Evolutionary conservation across 371 early-diverging fungal species (phyloP).

Genomic region (Lichtheimia ramosa): DNA sequence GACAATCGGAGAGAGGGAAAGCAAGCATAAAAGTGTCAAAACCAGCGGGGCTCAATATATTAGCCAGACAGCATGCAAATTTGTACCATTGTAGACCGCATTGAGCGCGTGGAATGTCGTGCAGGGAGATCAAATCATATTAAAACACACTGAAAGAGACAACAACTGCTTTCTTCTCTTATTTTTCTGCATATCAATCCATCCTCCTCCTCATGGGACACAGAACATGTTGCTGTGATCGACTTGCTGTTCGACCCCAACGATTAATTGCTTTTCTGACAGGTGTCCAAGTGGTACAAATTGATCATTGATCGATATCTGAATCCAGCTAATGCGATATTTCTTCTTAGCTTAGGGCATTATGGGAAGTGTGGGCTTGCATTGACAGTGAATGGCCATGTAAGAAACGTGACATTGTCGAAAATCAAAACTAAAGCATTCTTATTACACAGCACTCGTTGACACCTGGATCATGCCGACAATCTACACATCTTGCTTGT

Average conservation of each 20-base stretch:
- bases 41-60: not conserved
- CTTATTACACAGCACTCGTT: constrained; percentile 11
- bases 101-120: not conserved
- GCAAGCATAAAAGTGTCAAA: no score
- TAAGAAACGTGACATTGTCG: constrained; percentile 4
- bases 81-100: not conserved
- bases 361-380: constrained; percentile 28
- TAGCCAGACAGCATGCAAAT: constrained; percentile 1
- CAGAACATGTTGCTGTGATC: constrained; percentile 3
- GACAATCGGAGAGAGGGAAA: no score
- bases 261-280: constrained; percentile 14
- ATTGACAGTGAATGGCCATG: constrained; percentile 23
- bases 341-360: constrained; percentile 18
- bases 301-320: not conserved
- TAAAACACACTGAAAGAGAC: not conserved
- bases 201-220: not conserved
- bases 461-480: constrained; percentile 18
- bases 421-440: not conserved
- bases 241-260: constrained; percentile 6
- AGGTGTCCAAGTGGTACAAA: constrained; percentile 19
- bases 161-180: not conserved
- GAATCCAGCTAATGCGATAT: not conserved
- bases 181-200: not conserved
- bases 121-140: not conserved
- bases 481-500: constrained; percentile 21